Evolutionary conservation across 2,329 filamentous ascomycete species (phyloP).

Genomic region (Beauveria asiatica): DNA sequence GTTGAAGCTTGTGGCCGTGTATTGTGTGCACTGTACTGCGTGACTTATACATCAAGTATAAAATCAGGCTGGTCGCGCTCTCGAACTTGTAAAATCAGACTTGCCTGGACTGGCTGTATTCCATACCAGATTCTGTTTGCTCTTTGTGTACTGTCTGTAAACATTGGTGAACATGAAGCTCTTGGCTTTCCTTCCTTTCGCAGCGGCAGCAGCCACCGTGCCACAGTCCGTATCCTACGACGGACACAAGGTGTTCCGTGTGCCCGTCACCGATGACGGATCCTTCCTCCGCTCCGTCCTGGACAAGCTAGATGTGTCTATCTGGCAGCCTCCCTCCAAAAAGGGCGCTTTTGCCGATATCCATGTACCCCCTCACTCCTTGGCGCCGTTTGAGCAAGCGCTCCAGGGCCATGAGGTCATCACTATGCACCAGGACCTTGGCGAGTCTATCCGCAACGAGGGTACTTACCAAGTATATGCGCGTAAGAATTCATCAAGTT

Average conservation of each 20-base stretch:
- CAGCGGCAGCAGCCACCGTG: conserved; percentile 9
- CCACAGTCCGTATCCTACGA: conserved; percentile 27
- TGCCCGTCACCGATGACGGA: conserved; percentile 26
- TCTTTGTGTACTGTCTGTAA: not conserved
- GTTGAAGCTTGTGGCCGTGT: not conserved
- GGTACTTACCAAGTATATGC: conserved; percentile 21
- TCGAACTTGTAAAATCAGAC: not conserved
- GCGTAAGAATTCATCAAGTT: not conserved
- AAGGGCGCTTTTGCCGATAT: conserved; percentile 30
- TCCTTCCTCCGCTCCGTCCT: conserved; percentile 25
- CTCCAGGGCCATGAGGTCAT: conserved; percentile 22
- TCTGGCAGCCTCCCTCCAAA: conserved; percentile 29
- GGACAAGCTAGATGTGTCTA: conserved; percentile 25
- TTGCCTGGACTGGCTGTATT: not conserved
- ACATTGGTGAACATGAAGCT: not conserved
- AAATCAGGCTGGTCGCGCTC: not conserved
- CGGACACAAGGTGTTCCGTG: conserved; percentile 36
- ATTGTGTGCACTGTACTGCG: not conserved
- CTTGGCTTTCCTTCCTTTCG: not conserved
- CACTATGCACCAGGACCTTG: conserved; percentile 33
- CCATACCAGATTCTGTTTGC: not conserved
- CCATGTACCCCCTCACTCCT: conserved; percentile 28
- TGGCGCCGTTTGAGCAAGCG: conserved; percentile 25
- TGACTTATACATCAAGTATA: not conserved
- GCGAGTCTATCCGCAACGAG: conserved; percentile 29